Evolutionary conservation across 2,329 filamentous ascomycete genomes (phyloP).

Genomic region (Alternaria arborescens): DNA sequence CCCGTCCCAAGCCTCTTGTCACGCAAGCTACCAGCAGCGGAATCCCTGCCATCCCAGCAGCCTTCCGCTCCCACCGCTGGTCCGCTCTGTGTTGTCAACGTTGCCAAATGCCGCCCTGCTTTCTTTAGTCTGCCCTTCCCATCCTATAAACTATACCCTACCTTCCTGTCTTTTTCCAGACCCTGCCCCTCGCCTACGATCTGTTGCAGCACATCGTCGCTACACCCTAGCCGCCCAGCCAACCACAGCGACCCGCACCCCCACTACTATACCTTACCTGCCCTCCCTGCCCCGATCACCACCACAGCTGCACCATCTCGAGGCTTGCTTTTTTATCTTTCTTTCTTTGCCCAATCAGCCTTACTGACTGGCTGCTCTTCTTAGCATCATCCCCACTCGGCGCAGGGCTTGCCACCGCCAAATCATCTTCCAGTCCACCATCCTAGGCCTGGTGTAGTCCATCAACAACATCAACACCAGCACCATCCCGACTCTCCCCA

Average conservation of each 20-base stretch:
- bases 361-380: slow-evolving; percentile 43
- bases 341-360: slow-evolving; percentile 26
- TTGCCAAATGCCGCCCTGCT: slow-evolving; percentile 29
- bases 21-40: slow-evolving; percentile 38
- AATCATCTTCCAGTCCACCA: slow-evolving; percentile 69
- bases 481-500: slow-evolving; percentile 70
- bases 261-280: slow-evolving; percentile 22
- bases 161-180: slow-evolving; percentile 41
- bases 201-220: slow-evolving; percentile 34
- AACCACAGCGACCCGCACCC: slow-evolving; percentile 32
- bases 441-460: slow-evolving; percentile 74
- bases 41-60: slow-evolving; percentile 42
- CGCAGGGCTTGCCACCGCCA: slow-evolving; percentile 73
- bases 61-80: slow-evolving; percentile 41
- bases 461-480: slow-evolving; percentile 54
- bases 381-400: slow-evolving; percentile 80
- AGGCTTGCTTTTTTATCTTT: slow-evolving; percentile 23
- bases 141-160: slow-evolving; percentile 48
- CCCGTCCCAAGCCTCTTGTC: slow-evolving; percentile 41
- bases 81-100: slow-evolving; percentile 46
- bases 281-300: slow-evolving; percentile 22
- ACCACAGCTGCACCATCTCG: slow-evolving; percentile 4
- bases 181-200: slow-evolving; percentile 49
- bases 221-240: slow-evolving; percentile 34
- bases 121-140: slow-evolving; percentile 42